These are phyloP conservation scores for Aspergillus heteromorphus DNA, from an alignment of 495 filamentous ascomycete species.

Conservation along the genomic window DNA sequence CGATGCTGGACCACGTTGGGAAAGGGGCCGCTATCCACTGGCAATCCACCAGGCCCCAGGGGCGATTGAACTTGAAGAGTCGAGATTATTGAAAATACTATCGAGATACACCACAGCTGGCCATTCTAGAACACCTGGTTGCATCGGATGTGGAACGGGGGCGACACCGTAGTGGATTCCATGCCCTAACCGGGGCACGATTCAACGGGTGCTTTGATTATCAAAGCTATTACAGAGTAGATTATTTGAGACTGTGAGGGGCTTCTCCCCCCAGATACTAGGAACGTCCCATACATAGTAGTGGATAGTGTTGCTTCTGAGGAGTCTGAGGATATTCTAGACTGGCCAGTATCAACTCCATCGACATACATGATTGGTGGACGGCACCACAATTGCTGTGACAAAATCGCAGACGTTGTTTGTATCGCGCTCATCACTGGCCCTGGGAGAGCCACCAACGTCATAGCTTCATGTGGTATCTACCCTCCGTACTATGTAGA, in stretches of 20 bases:
- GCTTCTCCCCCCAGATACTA: not conserved
- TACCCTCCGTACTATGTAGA: too few relatives aligned
- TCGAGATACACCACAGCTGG: not conserved
- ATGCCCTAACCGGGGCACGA: not conserved
- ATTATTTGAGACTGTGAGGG: conserved; percentile 5
- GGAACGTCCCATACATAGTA: not conserved
- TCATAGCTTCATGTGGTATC: conserved; percentile 3
- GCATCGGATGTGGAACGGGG: not conserved
- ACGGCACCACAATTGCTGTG: not conserved
- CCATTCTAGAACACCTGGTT: not conserved
- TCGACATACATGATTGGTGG: not conserved
- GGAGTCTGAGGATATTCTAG: not conserved
- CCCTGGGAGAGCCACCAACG: conserved; percentile 2
- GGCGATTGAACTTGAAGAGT: not conserved
- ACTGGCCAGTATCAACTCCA: not conserved
- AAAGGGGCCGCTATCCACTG: not conserved
- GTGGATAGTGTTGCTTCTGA: not conserved
- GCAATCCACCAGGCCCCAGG: not conserved
- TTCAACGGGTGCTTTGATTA: not conserved
- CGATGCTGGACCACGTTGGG: not conserved
- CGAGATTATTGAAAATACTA: too few relatives aligned
- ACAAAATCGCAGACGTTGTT: not conserved
- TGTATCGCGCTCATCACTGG: not conserved
- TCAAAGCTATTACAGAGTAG: not conserved
- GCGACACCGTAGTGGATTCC: not conserved